A percentile compares a stretch with the other conserved stretches of the same genome.
Evolutionary conservation across 1,139 yeast species (phyloP).

Genomic region (Diutina siamensis): DNA sequence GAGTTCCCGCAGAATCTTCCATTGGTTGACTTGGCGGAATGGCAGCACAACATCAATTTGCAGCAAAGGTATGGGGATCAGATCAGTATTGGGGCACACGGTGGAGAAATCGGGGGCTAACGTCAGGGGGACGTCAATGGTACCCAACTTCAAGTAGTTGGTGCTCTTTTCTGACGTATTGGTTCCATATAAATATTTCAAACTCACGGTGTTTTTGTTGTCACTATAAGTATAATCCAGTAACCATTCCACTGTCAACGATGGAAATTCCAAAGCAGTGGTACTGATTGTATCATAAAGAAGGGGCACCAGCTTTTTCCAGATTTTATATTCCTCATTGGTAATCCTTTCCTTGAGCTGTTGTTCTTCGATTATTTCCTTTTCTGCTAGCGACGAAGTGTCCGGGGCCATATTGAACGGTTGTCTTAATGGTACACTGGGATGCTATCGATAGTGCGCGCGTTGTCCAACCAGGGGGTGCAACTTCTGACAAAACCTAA

Average conservation of each 20-base stretch:
- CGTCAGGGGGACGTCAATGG: slow-evolving; percentile 40
- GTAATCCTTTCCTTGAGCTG: slow-evolving; percentile 39
- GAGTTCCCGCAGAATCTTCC: slow-evolving; percentile 47
- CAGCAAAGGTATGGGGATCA: slow-evolving; percentile 3
- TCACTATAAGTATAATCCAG: slow-evolving; percentile 24
- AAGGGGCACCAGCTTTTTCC: slow-evolving; percentile 94
- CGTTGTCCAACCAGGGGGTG: too few relatives aligned
- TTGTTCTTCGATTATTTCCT: slow-evolving; percentile 28
- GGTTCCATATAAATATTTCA: slow-evolving; percentile 39
- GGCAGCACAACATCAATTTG: slow-evolving; percentile 10
- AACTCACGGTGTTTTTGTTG: slow-evolving; percentile 24
- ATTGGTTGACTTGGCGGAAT: slow-evolving; percentile 27
- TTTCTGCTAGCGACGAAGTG: slow-evolving; percentile 14
- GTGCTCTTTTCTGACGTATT: slow-evolving; percentile 27
- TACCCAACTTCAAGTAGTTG: slow-evolving; percentile 35
- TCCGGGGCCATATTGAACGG: slow-evolving; percentile 8
- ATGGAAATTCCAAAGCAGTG: slow-evolving; percentile 53
- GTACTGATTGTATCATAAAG: slow-evolving; percentile 72
- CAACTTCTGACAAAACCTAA: too few relatives aligned
- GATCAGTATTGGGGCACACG: slow-evolving; percentile 7
- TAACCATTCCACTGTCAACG: slow-evolving; percentile 39
- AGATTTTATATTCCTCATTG: slow-evolving; percentile 73
- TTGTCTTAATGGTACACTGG: too few relatives aligned
- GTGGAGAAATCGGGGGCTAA: slow-evolving; percentile 26
- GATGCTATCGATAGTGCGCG: too few relatives aligned